Percentiles rank a stretch among this genome's conserved stretches.
These are phyloP conservation scores for Cercospora nicotianae DNA, from an alignment of 2,329 filamentous ascomycete genomes.

Conservation along the genomic window DNA sequence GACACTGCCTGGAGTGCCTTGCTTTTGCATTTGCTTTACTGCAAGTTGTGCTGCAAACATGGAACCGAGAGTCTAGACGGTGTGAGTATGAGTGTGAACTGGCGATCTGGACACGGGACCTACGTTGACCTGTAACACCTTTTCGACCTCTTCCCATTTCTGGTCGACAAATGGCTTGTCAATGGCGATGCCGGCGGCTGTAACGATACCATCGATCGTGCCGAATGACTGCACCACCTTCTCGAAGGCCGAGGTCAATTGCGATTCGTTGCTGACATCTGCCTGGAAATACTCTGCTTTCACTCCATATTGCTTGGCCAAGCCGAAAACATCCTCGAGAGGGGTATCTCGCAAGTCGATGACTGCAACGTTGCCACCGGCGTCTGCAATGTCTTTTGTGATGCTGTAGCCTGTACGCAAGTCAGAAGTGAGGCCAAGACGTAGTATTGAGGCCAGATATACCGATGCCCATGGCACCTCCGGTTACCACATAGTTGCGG, in stretches of 20 bases:
- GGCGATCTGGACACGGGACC: neutral
- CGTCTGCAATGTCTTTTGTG: constrained; percentile 32
- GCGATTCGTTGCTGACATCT: constrained; percentile 41
- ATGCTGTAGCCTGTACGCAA: constrained; percentile 26
- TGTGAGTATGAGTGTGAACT: neutral
- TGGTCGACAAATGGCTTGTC: constrained; percentile 36
- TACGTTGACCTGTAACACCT: constrained; percentile 42
- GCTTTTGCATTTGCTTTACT: constrained; percentile 39
- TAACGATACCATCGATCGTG: constrained; percentile 33
- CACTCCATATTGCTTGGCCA: constrained; percentile 61
- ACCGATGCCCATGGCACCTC: constrained; percentile 34
- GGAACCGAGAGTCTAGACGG: constrained; percentile 34
- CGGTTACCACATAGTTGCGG: constrained; percentile 33
- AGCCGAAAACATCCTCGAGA: constrained; percentile 30
- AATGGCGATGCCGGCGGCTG: constrained; percentile 36
- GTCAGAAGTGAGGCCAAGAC: neutral
- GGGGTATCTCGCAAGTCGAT: constrained; percentile 56
- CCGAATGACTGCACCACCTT: constrained; percentile 29
- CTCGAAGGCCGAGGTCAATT: constrained; percentile 29
- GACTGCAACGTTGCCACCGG: constrained; percentile 55
- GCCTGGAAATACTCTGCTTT: constrained; percentile 45
- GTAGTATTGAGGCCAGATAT: neutral
- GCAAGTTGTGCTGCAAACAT: constrained; percentile 39
- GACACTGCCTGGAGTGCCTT: constrained; percentile 40
- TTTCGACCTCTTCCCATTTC: constrained; percentile 34